Evolutionary conservation across 768 basidiomycete genomes (phyloP), one percentile per base, ranked within the genome.

Genomic region (Naematelia aurantialba): DNA sequence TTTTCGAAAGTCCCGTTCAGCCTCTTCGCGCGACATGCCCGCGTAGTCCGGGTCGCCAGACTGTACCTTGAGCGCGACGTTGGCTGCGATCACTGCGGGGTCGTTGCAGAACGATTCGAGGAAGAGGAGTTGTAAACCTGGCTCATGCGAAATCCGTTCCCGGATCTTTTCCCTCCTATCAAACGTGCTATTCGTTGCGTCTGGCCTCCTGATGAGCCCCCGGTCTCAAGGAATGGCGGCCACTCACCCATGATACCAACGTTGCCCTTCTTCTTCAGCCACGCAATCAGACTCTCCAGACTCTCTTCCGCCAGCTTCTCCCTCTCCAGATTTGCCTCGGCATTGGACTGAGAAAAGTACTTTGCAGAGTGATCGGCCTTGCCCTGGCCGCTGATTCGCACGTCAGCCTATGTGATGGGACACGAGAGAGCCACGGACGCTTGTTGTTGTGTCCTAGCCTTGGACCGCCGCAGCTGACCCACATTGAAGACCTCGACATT

Each of bases 401-500:
- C 26, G 34, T 48, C 46, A 54, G 51, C 52, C 39, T 2, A n/a
- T n/a, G n/a, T n/a, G n/a, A n/a, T n/a, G n/a, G n/a, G n/a, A n/a
- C 4, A 52, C 30, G 10, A 49, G 25, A 45, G 19, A n/a, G 22
- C 14, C 42, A 42, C 63, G 56, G 31, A 70, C 61, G 54, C 52
- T 58, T 71, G 64, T 29, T 64, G 45, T 31, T 62, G 63, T 12
- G 62, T 50, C 31, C 68, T 34, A 14, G 94, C 94, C 63, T 92
- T 85, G 1, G 88, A 87, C 26, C 92, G 84, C 57, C 93, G 84
- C 22, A 96, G 80, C 76, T 98, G 94, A 4, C 94, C 96, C 26
- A 98, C 96, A 73, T 99, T 98, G 82, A 98, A 98, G 4, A 98
- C 96, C 82, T 91, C 89, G 65, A 96, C 94, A 65, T 94, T 85